These are phyloP conservation scores for Cercophora sp. DNA, from an alignment of 495 filamentous ascomycete species.

Conservation along the genomic window DNA sequence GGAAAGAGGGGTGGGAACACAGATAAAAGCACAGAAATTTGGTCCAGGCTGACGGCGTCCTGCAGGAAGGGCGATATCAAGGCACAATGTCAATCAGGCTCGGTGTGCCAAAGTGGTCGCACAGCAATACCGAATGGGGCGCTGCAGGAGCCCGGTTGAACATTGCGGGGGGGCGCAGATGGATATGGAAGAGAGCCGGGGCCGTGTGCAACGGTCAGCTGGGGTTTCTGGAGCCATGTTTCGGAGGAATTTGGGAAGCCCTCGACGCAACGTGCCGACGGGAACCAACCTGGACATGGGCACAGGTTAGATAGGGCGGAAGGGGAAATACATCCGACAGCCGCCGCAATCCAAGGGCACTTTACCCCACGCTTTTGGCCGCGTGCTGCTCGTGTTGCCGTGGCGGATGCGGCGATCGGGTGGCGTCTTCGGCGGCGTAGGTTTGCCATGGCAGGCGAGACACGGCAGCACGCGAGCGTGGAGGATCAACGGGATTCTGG, in stretches of 20 bases:
- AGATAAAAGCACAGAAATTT: background rate
- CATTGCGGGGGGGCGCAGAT: background rate
- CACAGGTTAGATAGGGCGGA: background rate
- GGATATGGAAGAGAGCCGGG: background rate
- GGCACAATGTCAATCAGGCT: slow-evolving; percentile 7
- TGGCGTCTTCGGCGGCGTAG: background rate
- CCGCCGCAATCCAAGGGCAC: background rate
- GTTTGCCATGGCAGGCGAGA: background rate
- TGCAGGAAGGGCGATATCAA: slow-evolving; percentile 1
- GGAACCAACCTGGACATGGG: background rate
- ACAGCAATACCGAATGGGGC: slow-evolving; percentile 7
- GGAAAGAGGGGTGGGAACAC: background rate
- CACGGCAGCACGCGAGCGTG: background rate
- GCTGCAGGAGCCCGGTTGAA: background rate
- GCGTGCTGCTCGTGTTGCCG: background rate
- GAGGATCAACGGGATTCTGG: background rate
- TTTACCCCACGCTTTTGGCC: background rate
- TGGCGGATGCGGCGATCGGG: background rate
- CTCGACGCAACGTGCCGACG: background rate
- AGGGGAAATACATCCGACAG: slow-evolving; percentile 4
- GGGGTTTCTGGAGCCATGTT: background rate
- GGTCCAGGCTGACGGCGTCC: background rate
- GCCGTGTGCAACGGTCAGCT: background rate
- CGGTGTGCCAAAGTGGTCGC: slow-evolving; percentile 8
- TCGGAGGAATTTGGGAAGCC: slow-evolving; percentile 3